These are phyloP conservation scores for Pholiota microspora DNA, from an alignment of 768 basidiomycete species.

Conservation along the genomic window DNA sequence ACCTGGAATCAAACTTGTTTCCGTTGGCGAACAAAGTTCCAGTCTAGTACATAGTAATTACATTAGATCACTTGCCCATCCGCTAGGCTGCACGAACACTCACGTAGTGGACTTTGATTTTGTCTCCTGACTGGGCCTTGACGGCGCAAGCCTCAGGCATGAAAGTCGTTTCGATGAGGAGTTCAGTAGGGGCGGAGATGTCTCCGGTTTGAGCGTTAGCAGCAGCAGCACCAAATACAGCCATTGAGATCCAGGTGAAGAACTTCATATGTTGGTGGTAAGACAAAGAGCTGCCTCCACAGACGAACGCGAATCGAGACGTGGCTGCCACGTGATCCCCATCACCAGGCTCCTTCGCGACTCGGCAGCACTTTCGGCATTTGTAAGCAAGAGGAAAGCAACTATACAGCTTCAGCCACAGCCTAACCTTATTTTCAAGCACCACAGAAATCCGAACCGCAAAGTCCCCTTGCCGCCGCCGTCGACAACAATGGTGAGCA, in stretches of 20 bases:
- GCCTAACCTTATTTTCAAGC: conserved; percentile 31
- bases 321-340: not conserved
- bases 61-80: not conserved
- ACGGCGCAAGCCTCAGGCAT: conserved; percentile 54
- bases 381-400: conserved; percentile 16
- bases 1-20: conserved; percentile 90
- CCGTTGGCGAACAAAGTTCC: conserved; percentile 77
- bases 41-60: conserved; percentile 44
- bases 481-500: conserved; percentile 51
- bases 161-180: conserved; percentile 61
- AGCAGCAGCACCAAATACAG: conserved; percentile 47
- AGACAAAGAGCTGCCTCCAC: not conserved
- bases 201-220: conserved; percentile 31
- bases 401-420: conserved; percentile 34
- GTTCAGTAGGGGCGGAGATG: conserved; percentile 41
- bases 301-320: not conserved
- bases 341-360: not conserved
- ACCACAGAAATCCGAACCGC: conserved; percentile 20
- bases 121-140: conserved; percentile 60
- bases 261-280: conserved; percentile 44
- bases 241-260: conserved; percentile 42
- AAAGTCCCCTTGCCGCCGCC: conserved; percentile 30
- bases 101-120: conserved; percentile 78
- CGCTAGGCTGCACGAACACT: conserved; percentile 8
- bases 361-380: conserved; percentile 3